These are phyloP conservation scores for Apostasia shenzhenica DNA, from an alignment of 106 monocot species.

Conservation along the genomic window DNA sequence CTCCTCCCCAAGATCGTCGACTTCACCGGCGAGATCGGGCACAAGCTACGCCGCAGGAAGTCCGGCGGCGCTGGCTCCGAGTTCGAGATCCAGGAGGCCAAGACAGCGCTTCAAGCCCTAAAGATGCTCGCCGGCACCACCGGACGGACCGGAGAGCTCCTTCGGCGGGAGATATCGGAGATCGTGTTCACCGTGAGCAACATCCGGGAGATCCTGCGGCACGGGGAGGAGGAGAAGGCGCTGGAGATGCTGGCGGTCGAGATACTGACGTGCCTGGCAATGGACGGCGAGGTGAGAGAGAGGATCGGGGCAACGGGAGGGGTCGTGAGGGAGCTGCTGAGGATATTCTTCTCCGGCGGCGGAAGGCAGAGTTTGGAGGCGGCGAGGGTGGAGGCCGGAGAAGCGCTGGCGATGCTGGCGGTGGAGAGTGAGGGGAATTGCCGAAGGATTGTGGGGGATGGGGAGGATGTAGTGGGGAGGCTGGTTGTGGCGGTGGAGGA, in stretches of 20 bases:
- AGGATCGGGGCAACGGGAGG: conserved; percentile 54
- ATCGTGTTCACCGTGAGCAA: conserved; percentile 64
- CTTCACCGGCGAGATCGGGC: conserved; percentile 27
- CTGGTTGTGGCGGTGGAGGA: conserved; percentile 40
- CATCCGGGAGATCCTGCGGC: conserved; percentile 44
- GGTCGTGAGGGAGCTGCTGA: conserved; percentile 26
- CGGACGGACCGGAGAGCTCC: conserved; percentile 21
- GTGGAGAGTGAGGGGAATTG: conserved; percentile 58
- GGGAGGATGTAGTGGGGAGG: conserved; percentile 17
- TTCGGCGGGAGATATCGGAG: conserved; percentile 52
- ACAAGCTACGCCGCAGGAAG: not conserved
- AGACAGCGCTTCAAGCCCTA: conserved; percentile 38
- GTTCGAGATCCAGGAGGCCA: conserved; percentile 29
- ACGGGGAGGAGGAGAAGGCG: conserved; percentile 27
- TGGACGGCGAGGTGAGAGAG: conserved; percentile 51
- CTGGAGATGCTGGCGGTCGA: conserved; percentile 59
- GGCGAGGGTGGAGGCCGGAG: conserved; percentile 39
- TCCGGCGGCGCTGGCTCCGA: not conserved
- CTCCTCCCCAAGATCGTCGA: conserved; percentile 68
- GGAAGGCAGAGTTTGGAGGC: conserved; percentile 9
- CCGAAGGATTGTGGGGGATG: conserved; percentile 28
- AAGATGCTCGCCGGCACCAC: conserved; percentile 46
- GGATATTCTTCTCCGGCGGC: conserved; percentile 15
- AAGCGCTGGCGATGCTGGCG: conserved; percentile 69
- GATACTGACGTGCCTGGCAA: conserved; percentile 47